Evolutionary conservation across 257 asterid genomes (phyloP), one percentile per base, ranked within the genome.

Genomic region (Henckelia pumila): DNA sequence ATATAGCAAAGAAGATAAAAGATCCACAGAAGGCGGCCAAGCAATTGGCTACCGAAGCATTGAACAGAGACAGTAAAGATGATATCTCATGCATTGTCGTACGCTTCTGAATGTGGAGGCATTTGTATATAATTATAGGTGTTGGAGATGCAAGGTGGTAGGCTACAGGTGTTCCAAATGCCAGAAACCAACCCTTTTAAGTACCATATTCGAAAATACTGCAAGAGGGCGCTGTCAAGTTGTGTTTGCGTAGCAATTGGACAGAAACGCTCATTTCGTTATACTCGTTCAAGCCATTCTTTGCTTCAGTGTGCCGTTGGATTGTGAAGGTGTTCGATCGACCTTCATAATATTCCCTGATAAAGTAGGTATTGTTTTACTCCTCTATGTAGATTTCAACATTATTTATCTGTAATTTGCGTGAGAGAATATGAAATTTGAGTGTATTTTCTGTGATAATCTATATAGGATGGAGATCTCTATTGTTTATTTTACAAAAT

Each of bases 21-120:
- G 95, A 89, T 70, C 98, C 98, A 2, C 90, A 75, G 77, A 92
- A 87, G 76, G 97, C 96, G 58, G 98, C 97, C 47, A 92, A 86
- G 53, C 92, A 83, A 66, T 80, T 92, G 17, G 95, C 83, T 3
- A 19, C 47, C 0, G 98, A 89, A 78, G 93, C 98, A 26, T 32
- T 92, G 78, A 56, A 81, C 74, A 79, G 93, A 77, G 97, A 92
- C 28, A 92, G 98, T 62, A 89, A 86, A 83, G 98, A 92, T 10
- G 98, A 92, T 61, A 89, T 92, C 63, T 89, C 98, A 21, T 89
- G 96, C 95, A 76, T 92, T 10, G 95, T 92, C 19, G 83, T 92
- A 67, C 91, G 89, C 8, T 92, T 89, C 82, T 78, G 75, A 47
- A 16, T 47, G 77, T 47, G 77, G 78, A 71, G 71, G 78, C 64